Evolutionary conservation across 2,329 filamentous ascomycete species (phyloP).

Genomic region (Fusarium napiforme): DNA sequence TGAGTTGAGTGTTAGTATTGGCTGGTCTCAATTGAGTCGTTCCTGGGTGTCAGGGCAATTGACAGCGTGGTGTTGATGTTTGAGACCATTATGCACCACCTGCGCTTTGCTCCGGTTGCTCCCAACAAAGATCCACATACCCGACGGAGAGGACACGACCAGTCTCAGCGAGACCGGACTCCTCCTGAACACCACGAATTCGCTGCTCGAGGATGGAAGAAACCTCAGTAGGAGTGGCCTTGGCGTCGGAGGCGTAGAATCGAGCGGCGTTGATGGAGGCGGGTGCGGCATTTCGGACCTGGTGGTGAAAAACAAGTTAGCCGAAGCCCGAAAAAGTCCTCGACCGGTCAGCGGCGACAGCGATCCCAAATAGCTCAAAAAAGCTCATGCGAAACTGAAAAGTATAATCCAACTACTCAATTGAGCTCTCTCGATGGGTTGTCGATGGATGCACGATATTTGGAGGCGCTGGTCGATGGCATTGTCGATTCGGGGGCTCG

Average conservation of each 20-base stretch:
- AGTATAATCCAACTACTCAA: conserved; percentile 45
- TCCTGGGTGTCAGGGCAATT: conserved; percentile 21
- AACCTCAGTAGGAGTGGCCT: conserved; percentile 96
- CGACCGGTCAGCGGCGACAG: conserved; percentile 42
- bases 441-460: conserved; percentile 47
- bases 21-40: conserved; percentile 21
- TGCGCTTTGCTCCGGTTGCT: conserved; percentile 32
- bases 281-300: conserved; percentile 90
- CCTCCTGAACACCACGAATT: conserved; percentile 98
- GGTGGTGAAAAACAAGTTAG: conserved; percentile 65
- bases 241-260: conserved; percentile 91
- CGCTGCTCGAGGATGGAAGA: conserved; percentile 99
- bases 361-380: conserved; percentile 49
- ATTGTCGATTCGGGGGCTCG: conserved; percentile 54
- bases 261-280: conserved; percentile 80
- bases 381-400: conserved; percentile 42
- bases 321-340: conserved; percentile 61
- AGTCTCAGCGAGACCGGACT: conserved; percentile 95
- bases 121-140: conserved; percentile 70
- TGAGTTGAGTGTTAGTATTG: conserved; percentile 49
- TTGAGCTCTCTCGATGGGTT: conserved; percentile 50
- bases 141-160: conserved; percentile 98
- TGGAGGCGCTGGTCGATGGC: conserved; percentile 59
- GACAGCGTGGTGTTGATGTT: conserved; percentile 20
- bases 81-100: conserved; percentile 21